Evolutionary conservation across 495 filamentous ascomycete species (phyloP).

Genomic region (Cairneyella variabilis): DNA sequence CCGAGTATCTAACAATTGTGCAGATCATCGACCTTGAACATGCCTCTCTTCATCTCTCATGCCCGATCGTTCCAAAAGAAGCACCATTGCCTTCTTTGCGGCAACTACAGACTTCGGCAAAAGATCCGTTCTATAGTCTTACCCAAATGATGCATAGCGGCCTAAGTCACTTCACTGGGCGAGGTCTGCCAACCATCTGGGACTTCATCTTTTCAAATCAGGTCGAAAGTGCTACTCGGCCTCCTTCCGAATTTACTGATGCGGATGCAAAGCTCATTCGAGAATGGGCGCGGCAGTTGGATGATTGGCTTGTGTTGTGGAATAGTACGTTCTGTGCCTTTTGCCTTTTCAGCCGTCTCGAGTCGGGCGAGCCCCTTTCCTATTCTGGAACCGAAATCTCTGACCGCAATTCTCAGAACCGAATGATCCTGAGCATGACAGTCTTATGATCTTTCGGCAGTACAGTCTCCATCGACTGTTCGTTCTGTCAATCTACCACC

Average conservation of each 20-base stretch:
- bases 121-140: slow-evolving; percentile 33
- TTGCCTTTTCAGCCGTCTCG: background rate
- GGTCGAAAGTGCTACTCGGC: slow-evolving; percentile 11
- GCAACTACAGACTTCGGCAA: slow-evolving; percentile 29
- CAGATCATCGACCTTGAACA: slow-evolving; percentile 43
- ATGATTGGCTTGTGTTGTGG: slow-evolving; percentile 38
- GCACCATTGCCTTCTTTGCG: slow-evolving; percentile 25
- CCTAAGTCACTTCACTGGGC: slow-evolving; percentile 37
- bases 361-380: background rate
- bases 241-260: slow-evolving; percentile 29
- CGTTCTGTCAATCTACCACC: slow-evolving; percentile 42
- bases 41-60: slow-evolving; percentile 40
- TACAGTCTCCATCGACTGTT: slow-evolving; percentile 40
- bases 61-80: slow-evolving; percentile 35
- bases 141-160: slow-evolving; percentile 41
- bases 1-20: too few species aligned
- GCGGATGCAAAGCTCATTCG: slow-evolving; percentile 34
- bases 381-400: background rate
- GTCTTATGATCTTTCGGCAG: slow-evolving; percentile 35
- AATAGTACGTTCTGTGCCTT: slow-evolving; percentile 22
- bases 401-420: background rate
- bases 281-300: slow-evolving; percentile 35
- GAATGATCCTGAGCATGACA: slow-evolving; percentile 34
- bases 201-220: slow-evolving; percentile 30
- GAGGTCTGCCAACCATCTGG: slow-evolving; percentile 39